Percentiles rank a stretch among this genome's conserved stretches.
phyloP scores from a whole-genome alignment of 192 early-diverging fungal genomes.

The Rhizoclosmatium sp. region DNA sequence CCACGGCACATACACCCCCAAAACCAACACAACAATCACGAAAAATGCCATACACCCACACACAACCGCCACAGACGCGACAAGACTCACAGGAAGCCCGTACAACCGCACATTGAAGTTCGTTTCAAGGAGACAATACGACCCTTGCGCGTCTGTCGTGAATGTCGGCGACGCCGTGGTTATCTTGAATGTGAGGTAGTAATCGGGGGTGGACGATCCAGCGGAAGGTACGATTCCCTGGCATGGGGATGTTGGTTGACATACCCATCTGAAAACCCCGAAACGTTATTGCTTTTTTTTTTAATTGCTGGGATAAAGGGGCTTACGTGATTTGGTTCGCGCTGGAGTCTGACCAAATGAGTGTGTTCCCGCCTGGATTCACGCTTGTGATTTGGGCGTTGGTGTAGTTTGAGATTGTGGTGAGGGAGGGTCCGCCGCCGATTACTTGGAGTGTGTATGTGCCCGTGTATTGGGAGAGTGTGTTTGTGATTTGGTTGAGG shows the following conservation, averaged over 20 bases:
- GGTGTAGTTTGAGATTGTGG: not conserved
- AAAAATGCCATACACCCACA: not conserved
- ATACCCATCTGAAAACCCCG: slow-evolving; percentile 10
- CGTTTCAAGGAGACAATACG: slow-evolving; percentile 28
- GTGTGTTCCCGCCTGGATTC: not conserved
- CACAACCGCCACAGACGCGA: slow-evolving; percentile 10
- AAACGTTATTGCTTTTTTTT: not conserved
- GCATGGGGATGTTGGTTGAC: slow-evolving; percentile 18
- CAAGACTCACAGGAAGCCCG: slow-evolving; percentile 6
- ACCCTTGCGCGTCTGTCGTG: not conserved
- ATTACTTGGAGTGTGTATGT: slow-evolving; percentile 8
- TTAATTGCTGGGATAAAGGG: not conserved
- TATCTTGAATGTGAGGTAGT: slow-evolving; percentile 17
- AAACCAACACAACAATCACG: not conserved
- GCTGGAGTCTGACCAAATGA: slow-evolving; percentile 18
- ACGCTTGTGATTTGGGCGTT: not conserved
- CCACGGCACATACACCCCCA: not conserved
- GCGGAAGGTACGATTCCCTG: slow-evolving; percentile 12
- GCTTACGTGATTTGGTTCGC: slow-evolving; percentile 3
- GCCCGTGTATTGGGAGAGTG: not conserved
- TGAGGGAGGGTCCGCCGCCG: slow-evolving; percentile 1
- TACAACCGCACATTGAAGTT: slow-evolving; percentile 29
- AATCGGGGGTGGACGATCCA: not conserved
- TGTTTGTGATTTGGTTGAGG: not conserved
- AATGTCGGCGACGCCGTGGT: not conserved